Percentiles rank a stretch among this genome's conserved stretches.
These are phyloP conservation scores for Cladosporium sp. DNA, from an alignment of 2,329 filamentous ascomycete genomes.

Conservation along the genomic window DNA sequence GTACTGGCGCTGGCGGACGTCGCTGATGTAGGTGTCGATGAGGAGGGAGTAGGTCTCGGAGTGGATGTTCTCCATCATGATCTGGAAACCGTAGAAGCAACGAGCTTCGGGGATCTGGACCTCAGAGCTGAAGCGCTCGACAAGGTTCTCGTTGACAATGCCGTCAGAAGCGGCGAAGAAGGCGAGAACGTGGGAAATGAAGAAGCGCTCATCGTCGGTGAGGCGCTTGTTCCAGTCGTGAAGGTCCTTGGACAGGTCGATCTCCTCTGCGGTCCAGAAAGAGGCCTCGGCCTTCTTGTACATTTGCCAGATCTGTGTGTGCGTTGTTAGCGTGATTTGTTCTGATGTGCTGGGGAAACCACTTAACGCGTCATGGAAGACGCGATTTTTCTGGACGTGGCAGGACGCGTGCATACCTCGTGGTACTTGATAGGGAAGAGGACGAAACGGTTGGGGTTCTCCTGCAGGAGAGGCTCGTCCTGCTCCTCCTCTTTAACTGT, in stretches of 20 bases:
- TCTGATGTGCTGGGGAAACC: slow-evolving; percentile 1
- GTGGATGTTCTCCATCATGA: slow-evolving; percentile 99
- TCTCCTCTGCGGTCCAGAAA: slow-evolving; percentile 99
- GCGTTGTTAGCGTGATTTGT: slow-evolving; percentile 19
- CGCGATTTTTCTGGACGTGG: slow-evolving; percentile 50
- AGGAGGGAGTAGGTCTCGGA: slow-evolving; percentile 98
- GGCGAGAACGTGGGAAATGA: slow-evolving; percentile 95
- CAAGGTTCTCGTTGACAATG: slow-evolving; percentile 98
- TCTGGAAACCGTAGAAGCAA: slow-evolving; percentile 99
- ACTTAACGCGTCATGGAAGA: slow-evolving; percentile 39
- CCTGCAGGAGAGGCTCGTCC: slow-evolving; percentile 86
- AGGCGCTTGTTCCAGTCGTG: slow-evolving; percentile 99
- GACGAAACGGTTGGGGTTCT: slow-evolving; percentile 95
- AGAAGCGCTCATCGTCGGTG: slow-evolving; percentile 96
- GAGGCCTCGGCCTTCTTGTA: slow-evolving; percentile 99
- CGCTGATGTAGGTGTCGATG: slow-evolving; percentile 99
- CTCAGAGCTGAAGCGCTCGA: slow-evolving; percentile 95
- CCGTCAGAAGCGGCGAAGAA: slow-evolving; percentile 99
- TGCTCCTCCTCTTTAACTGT: slow-evolving; percentile 63
- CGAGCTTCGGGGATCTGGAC: slow-evolving; percentile 97
- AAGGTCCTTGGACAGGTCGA: slow-evolving; percentile 96
- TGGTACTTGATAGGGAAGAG: slow-evolving; percentile 99
- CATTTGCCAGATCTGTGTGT: slow-evolving; percentile 93
- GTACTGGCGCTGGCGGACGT: slow-evolving; percentile 87
- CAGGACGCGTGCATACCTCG: slow-evolving; percentile 69